Percentiles rank a stretch among this genome's conserved stretches.
phyloP scores from a whole-genome alignment of 805 yeast species.

The Sungouiella thailandica region DNA sequence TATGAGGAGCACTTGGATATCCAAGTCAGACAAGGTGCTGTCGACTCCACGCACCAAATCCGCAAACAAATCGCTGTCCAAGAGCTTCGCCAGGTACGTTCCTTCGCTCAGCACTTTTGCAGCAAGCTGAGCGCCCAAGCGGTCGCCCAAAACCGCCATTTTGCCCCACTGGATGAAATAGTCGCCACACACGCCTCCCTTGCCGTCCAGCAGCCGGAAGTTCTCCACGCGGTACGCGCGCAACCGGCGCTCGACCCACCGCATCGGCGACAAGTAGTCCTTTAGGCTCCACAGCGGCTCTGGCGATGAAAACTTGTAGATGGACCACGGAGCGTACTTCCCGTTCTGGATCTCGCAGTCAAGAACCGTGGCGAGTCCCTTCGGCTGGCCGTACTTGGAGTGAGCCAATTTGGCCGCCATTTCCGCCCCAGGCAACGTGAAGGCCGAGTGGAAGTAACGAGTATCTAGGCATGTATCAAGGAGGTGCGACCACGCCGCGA shows the following conservation, averaged over 20 bases:
- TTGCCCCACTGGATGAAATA: constrained; percentile 20
- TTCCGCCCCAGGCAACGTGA: constrained; percentile 19
- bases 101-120: constrained; percentile 8
- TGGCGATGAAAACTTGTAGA: constrained; percentile 5
- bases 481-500: constrained; percentile 33
- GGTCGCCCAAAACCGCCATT: constrained; percentile 10
- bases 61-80: constrained; percentile 2
- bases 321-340: constrained; percentile 10
- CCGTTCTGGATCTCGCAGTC: constrained; percentile 18
- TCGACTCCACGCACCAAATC: not conserved
- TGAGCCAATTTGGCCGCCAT: constrained; percentile 6
- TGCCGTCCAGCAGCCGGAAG: constrained; percentile 1
- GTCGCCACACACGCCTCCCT: constrained; percentile 17
- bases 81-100: constrained; percentile 9
- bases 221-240: not conserved
- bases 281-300: not conserved
- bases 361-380: constrained; percentile 20
- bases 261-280: constrained; percentile 9
- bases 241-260: constrained; percentile 1
- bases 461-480: constrained; percentile 11
- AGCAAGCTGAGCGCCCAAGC: not conserved
- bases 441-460: constrained; percentile 10
- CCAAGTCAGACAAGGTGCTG: constrained; percentile 15
- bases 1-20: constrained; percentile 23
- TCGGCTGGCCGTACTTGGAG: constrained; percentile 26